Conservation (phyloP, 2,329 filamentous ascomycete genomes). For the Talaromyces marneffei region DNA sequence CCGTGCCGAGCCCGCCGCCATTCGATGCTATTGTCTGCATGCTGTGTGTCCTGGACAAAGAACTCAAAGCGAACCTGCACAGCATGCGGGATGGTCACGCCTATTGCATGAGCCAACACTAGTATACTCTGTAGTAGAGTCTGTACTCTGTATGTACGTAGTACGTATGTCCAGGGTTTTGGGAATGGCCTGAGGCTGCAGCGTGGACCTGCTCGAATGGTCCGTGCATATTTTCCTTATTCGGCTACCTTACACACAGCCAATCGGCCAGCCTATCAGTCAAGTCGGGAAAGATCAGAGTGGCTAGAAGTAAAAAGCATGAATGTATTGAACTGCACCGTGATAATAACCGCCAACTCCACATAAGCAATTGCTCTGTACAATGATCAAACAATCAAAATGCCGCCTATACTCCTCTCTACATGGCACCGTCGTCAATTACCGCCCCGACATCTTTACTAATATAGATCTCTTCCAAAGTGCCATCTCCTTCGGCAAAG, state of each 20-base stretch:
- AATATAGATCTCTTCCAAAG: constrained; percentile 43
- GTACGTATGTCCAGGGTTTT: too few relatives aligned
- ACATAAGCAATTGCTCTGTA: constrained; percentile 4
- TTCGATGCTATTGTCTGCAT: background rate
- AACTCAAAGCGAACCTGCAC: background rate
- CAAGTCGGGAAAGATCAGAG: background rate
- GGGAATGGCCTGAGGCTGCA: background rate
- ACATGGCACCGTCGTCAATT: constrained; percentile 29
- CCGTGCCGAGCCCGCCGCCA: too few relatives aligned
- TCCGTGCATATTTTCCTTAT: background rate
- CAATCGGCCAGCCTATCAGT: background rate
- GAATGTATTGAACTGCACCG: background rate
- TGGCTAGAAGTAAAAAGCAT: background rate
- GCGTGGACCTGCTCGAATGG: background rate
- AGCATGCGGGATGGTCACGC: background rate
- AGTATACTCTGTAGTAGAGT: too few relatives aligned
- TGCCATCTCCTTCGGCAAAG: constrained; percentile 25
- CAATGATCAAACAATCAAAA: constrained; percentile 3
- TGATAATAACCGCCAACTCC: background rate
- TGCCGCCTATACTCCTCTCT: background rate
- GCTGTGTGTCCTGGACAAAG: background rate
- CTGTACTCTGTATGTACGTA: too few relatives aligned
- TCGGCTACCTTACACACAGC: background rate
- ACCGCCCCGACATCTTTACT: constrained; percentile 35
- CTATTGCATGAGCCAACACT: background rate